Base-by-base conservation (phyloP, 176 grass and related monocot species). In the Puccinellia tenuiflora region DNA sequence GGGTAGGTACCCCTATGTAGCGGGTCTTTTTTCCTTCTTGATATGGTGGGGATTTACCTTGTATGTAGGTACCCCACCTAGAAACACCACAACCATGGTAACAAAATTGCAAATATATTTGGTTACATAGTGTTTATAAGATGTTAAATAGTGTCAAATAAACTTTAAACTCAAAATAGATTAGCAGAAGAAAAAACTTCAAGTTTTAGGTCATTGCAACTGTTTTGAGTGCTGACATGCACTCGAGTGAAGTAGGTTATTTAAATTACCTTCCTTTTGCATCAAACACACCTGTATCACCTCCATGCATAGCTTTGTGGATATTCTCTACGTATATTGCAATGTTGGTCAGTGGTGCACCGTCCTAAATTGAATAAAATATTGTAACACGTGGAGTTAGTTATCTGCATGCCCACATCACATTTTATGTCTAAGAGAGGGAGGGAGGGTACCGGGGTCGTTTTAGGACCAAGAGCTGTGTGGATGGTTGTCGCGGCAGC, bases 281-380 rank as follows among this genome's bases (percentile, higher is more conserved):
- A 33, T 94, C 86, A 17, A 71, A 88, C 43, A 81, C 85, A 21
- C 85, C 90, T 16, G 92, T 85, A 63, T 94, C 92, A 80, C 94
- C 88, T 67, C 86, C 78, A 85, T 97, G 94, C 51, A 87, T 94
- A 12, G 76, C 92, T 69, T 47, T 92, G 24, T 88, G 63, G 46
- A 97, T 94, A 73, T 90, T 78, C 60, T 89, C 17, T 22, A 94
- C 47, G 57, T 97, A 89, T 38, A 97, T 83, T 12, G 80, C 38
- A 30, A 30, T 14, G 11, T 62, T 53, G 38, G 86, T 80, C n/a
- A 62, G 18, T 51, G 63, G 73, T 61, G 63, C 73, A 13, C 69
- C 73, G 12, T 1, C 61, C 86, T 88, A 18, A 18, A 77, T 76
- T 81, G 15, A 47, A 37, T 46, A 16, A 6, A 16, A 28, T 37